Evolutionary conservation across 129 eudicot species (phyloP).

Genomic region (Smallanthus sonchifolius): DNA sequence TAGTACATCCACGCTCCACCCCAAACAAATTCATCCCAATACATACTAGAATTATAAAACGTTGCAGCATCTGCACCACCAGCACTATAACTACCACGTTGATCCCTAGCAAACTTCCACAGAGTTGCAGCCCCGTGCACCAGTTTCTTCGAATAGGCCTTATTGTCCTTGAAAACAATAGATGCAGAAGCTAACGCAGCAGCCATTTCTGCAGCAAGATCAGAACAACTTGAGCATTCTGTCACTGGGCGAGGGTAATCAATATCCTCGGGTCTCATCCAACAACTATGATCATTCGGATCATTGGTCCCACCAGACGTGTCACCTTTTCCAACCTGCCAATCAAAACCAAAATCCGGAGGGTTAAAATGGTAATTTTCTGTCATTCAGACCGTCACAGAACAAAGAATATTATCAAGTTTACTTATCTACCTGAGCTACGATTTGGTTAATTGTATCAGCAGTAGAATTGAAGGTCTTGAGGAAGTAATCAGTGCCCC

Average conservation of each 20-base stretch:
- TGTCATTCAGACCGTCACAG: background rate
- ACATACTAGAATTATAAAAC: conserved; percentile 75
- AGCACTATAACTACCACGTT: conserved; percentile 67
- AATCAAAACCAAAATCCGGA: background rate
- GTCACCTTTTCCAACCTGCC: conserved; percentile 80
- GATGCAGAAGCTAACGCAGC: conserved; percentile 96
- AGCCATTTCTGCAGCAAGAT: conserved; percentile 97
- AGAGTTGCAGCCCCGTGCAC: conserved; percentile 89
- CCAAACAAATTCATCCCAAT: conserved; percentile 94
- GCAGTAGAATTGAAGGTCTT: conserved; percentile 84
- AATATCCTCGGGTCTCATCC: conserved; percentile 94
- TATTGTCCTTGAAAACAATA: conserved; percentile 90
- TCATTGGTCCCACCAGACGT: conserved; percentile 62
- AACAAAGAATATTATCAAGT: background rate
- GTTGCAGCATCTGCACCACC: conserved; percentile 68
- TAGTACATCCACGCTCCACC: conserved; percentile 93
- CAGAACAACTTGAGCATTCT: conserved; percentile 68
- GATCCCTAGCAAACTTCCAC: conserved; percentile 64
- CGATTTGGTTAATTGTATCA: conserved; percentile 67
- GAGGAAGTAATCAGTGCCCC: conserved; percentile 96
- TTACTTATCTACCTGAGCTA: conserved; percentile 54
- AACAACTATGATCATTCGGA: conserved; percentile 87
- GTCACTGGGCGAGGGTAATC: conserved; percentile 75
- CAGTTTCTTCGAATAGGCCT: conserved; percentile 81
- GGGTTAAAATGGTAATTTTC: background rate